phyloP scores from a whole-genome alignment of 495 filamentous ascomycete species.

The Corynascus novoguineensis region DNA sequence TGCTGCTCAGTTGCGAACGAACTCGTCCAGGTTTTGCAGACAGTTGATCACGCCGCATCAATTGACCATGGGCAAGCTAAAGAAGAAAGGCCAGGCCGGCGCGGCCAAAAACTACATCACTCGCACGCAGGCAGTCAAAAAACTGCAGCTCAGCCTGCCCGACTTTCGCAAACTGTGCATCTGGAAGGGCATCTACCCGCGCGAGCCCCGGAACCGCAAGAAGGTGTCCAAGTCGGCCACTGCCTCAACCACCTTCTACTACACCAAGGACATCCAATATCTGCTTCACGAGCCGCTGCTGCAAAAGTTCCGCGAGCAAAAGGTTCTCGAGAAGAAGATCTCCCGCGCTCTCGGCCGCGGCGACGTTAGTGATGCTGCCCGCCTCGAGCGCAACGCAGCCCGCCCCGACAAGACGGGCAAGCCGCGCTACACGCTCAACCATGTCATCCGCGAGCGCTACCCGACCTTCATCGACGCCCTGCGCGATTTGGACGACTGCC shows the following conservation, averaged over 20 bases:
- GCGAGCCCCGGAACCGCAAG: slow-evolving; percentile 93
- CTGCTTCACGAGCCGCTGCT: slow-evolving; percentile 95
- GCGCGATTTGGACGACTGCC: slow-evolving; percentile 90
- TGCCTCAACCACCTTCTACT: slow-evolving; percentile 93
- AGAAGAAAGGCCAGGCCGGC: slow-evolving; percentile 93
- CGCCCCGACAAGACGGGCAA: slow-evolving; percentile 79
- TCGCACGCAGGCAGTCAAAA: slow-evolving; percentile 89
- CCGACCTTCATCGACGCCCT: slow-evolving; percentile 94
- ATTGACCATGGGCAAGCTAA: slow-evolving; percentile 70
- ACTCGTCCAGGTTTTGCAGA: slow-evolving; percentile 5
- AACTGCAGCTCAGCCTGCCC: slow-evolving; percentile 92
- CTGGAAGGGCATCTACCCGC: slow-evolving; percentile 98
- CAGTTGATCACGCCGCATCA: not conserved
- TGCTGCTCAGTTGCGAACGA: too few species aligned
- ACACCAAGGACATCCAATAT: slow-evolving; percentile 97
- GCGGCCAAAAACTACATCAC: slow-evolving; percentile 98
- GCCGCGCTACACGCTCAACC: slow-evolving; percentile 82
- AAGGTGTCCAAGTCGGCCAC: slow-evolving; percentile 90
- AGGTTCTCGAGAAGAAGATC: slow-evolving; percentile 94
- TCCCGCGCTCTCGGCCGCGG: slow-evolving; percentile 82
- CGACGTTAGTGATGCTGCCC: slow-evolving; percentile 76
- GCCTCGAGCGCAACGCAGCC: slow-evolving; percentile 54
- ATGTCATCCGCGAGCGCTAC: slow-evolving; percentile 96
- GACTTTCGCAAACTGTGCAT: slow-evolving; percentile 98
- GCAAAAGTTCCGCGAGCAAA: slow-evolving; percentile 93